Evolutionary conservation across 2,329 filamentous ascomycete species (phyloP), one percentile per base, ranked within the genome.

Genomic region (Scedosporium boydii): DNA sequence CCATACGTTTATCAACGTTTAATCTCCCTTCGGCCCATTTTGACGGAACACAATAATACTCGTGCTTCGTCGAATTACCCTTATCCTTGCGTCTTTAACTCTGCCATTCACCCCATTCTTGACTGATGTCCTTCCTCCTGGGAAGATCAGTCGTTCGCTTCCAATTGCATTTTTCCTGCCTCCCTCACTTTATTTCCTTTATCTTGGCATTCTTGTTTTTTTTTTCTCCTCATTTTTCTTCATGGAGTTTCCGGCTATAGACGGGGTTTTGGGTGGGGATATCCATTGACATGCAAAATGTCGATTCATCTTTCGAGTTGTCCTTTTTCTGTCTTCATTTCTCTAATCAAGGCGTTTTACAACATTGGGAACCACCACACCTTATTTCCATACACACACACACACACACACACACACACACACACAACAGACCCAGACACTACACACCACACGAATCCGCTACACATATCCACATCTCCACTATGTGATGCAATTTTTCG

Each of bases 181-280:
- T 29, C 38, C 10, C 6, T 21, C 26, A 23, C 14, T 26, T 26
- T 42, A 6, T 58, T 58, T 38, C 38, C 14, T 58, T 42, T 58
- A 14, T 58, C 56, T 34, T 41, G 34, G 56, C 29, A 42, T 58
- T n/a, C 23, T 57, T 57, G 27, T 58, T 41, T 26, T 26, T 18
- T n/a, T 23, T 21, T 58, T 38, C 14, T 57, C 23, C 2, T 27
- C 51, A 23, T 27, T 57, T 58, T 58, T 18, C 10, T 18, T n/a
- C 21, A 23, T 55, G 51, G 51, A 55, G 51, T 55, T 55, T 23
- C 18, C 18, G 21, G 18, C 23, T 55, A 55, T 55, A 55, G 51
- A 55, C 51, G 18, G 56, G 56, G 56, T 58, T 58, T 58, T 58
- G 51, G 51, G 21, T 55, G 51, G 51, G 51, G 51, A 55, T 55